Conservation (phyloP, 371 early-diverging fungal species). For the Mortierella sp. region DNA sequence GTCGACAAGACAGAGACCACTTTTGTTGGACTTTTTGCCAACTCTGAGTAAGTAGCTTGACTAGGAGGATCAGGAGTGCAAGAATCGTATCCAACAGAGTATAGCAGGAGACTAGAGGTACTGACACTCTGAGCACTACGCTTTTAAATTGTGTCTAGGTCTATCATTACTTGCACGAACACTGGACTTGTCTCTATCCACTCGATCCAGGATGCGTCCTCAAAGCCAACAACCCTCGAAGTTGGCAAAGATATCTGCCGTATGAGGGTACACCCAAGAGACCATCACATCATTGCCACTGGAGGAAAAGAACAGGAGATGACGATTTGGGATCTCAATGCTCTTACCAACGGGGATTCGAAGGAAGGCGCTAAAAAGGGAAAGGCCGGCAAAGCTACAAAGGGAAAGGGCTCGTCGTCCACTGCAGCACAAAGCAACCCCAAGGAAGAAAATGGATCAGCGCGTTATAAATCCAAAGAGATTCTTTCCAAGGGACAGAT, state of each 20-base stretch:
- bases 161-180: constrained; percentile 61
- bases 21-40: constrained; percentile 74
- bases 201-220: constrained; percentile 21
- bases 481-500: constrained; percentile 55
- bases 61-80: background rate
- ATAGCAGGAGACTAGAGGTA: background rate
- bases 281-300: constrained; percentile 77
- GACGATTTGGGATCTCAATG: constrained; percentile 77
- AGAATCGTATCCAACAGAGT: background rate
- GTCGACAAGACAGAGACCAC: constrained; percentile 49
- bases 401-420: constrained; percentile 14
- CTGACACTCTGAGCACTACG: no score
- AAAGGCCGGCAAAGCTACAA: background rate
- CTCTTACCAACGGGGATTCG: constrained; percentile 24
- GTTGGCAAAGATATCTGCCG: constrained; percentile 63
- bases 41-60: constrained; percentile 54
- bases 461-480: constrained; percentile 49
- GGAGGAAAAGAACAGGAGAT: constrained; percentile 91
- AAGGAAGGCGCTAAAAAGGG: background rate
- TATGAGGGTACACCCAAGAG: constrained; percentile 77
- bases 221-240: constrained; percentile 3
- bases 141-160: constrained; percentile 29
- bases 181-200: constrained; percentile 44
- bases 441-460: constrained; percentile 21
- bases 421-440: constrained; percentile 23